Percentiles rank a stretch among this genome's conserved stretches.
These are phyloP conservation scores for Alloteropsis angusta DNA, from an alignment of 202 grass and related monocot genomes.

Conservation along the genomic window DNA sequence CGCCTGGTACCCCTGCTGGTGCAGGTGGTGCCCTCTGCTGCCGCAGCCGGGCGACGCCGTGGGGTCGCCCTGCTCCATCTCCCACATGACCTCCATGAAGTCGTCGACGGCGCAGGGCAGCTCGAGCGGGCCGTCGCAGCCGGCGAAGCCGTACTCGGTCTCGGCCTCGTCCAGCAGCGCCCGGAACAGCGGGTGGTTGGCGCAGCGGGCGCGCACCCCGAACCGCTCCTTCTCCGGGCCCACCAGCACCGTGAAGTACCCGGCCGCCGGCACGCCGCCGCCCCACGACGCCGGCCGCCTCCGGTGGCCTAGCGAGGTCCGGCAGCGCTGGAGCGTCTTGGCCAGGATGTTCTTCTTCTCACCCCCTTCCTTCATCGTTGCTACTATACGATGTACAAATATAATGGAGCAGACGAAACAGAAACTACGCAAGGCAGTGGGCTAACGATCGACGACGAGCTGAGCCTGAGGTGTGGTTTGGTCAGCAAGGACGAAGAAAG, in stretches of 20 bases:
- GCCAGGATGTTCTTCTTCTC: conserved; percentile 43
- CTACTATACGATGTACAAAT: background rate
- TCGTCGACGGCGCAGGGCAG: conserved; percentile 53
- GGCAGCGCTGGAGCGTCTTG: conserved; percentile 47
- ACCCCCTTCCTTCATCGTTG: conserved; percentile 34
- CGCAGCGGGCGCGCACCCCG: conserved; percentile 40
- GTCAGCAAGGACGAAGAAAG: background rate
- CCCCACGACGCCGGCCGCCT: background rate
- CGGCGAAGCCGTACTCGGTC: conserved; percentile 50
- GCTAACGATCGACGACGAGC: background rate
- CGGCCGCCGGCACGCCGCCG: conserved; percentile 8
- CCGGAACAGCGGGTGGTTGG: conserved; percentile 64
- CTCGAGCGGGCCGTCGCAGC: conserved; percentile 44
- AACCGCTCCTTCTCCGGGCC: conserved; percentile 58
- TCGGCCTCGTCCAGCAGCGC: conserved; percentile 60
- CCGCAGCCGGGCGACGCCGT: conserved; percentile 5
- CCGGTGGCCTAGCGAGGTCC: conserved; percentile 26
- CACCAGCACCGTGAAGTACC: conserved; percentile 57
- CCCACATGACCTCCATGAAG: conserved; percentile 56
- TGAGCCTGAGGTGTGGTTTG: background rate
- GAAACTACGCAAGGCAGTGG: background rate
- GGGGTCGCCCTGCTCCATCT: conserved; percentile 46
- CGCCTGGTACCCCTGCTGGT: conserved; percentile 28
- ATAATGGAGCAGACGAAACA: background rate
- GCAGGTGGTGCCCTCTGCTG: background rate